phyloP scores from a whole-genome alignment of 257 asterid species.

The Solanum tacnaense region DNA sequence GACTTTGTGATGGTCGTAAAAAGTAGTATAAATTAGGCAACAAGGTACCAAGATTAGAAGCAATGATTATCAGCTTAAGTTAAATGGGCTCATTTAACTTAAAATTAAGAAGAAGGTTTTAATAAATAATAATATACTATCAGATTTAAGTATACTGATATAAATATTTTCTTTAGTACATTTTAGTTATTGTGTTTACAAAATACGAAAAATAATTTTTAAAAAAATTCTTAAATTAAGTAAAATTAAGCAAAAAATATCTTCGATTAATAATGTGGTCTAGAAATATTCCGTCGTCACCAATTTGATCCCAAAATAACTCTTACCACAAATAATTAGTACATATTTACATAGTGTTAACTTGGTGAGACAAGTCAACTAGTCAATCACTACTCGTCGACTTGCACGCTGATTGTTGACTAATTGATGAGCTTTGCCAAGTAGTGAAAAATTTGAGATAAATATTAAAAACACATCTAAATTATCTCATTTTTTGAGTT shows the following conservation, averaged over 20 bases:
- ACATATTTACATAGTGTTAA: not conserved
- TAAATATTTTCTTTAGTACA: not conserved
- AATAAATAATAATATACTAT: not conserved
- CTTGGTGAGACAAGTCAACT: not conserved
- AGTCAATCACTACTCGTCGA: not conserved
- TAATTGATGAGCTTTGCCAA: not conserved
- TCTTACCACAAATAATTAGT: not conserved
- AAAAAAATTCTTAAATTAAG: too few species aligned
- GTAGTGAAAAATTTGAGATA: not conserved
- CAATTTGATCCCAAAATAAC: not conserved
- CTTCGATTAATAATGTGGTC: not conserved
- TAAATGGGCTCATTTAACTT: not conserved
- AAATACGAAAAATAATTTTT: too few species aligned
- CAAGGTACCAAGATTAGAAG: not conserved
- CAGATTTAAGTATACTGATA: not conserved
- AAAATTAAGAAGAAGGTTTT: too few species aligned
- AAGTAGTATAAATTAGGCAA: not conserved
- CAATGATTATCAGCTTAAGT: not conserved
- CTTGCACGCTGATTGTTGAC: not conserved
- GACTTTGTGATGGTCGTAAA: not conserved
- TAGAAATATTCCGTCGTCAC: too few species aligned
- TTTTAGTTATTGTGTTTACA: not conserved
- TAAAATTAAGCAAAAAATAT: too few species aligned
- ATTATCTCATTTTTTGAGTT: too few species aligned
- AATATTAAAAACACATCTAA: too few species aligned